These are phyloP conservation scores for Leccinum rimulosum DNA, from an alignment of 768 basidiomycete species.

Conservation along the genomic window DNA sequence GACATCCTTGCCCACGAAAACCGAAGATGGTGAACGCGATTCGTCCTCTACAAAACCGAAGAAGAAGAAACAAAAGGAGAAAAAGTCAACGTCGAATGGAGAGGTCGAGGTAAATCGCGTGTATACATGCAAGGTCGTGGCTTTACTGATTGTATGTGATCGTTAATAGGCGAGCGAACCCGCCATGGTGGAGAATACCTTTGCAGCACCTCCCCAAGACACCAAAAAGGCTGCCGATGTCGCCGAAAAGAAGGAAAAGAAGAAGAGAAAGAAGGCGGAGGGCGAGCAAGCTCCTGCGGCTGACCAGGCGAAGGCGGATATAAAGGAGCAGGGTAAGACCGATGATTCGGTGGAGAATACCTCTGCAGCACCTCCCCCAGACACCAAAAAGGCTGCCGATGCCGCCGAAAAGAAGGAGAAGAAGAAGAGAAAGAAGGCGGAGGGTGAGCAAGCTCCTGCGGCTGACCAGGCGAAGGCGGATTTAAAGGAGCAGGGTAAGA, in stretches of 20 bases:
- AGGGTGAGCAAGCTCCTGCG: background rate
- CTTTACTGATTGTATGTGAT: slow-evolving; percentile 5
- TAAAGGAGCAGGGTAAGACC: background rate
- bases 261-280: background rate
- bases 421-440: background rate
- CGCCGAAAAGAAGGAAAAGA: background rate
- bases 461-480: background rate
- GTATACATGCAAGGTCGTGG: background rate
- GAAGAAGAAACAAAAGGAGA: slow-evolving; percentile 23
- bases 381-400: background rate
- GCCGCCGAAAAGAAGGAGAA: background rate
- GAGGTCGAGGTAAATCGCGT: slow-evolving; percentile 16
- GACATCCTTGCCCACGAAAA: slow-evolving; percentile 1
- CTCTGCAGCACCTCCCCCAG: background rate
- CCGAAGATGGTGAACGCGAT: background rate
- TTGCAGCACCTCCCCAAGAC: background rate
- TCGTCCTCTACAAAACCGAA: slow-evolving; percentile 8
- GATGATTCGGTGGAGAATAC: background rate
- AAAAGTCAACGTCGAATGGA: slow-evolving; percentile 9
- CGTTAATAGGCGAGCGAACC: slow-evolving; percentile 5
- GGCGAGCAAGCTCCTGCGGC: background rate
- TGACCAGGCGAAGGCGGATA: background rate
- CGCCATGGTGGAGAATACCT: background rate
- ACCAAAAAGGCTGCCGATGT: background rate
- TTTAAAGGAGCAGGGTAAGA: background rate